A percentile compares a stretch with the other conserved stretches of the same genome.
Evolutionary conservation across 345 rosid genomes (phyloP).

Genomic region (Gossypium australe): DNA sequence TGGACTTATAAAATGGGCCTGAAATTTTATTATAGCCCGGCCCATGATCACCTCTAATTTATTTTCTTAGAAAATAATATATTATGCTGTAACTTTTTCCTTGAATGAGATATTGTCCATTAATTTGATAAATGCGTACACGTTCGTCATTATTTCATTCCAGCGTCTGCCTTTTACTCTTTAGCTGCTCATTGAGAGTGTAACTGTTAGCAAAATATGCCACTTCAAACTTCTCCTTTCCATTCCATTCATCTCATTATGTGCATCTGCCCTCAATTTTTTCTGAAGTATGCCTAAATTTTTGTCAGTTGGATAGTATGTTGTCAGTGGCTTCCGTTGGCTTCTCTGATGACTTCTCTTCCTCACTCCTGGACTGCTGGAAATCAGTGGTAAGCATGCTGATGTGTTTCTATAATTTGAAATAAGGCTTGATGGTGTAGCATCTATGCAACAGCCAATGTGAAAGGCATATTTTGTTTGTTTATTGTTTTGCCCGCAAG

Average conservation of each 20-base stretch:
- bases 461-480: not conserved
- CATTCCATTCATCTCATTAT: not conserved
- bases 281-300: conserved; percentile 9
- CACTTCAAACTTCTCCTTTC: not conserved
- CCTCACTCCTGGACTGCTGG: conserved; percentile 67
- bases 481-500: not conserved
- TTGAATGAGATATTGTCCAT: not conserved
- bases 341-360: conserved; percentile 58
- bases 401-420: not conserved
- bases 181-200: not conserved
- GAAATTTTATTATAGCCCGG: too few species aligned
- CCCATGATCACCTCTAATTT: too few species aligned
- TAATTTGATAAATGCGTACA: not conserved
- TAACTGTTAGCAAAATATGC: not conserved
- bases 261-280: not conserved
- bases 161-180: not conserved
- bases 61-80: not conserved
- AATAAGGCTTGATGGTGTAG: not conserved
- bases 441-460: not conserved
- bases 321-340: conserved; percentile 63
- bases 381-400: conserved; percentile 42
- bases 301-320: conserved; percentile 51
- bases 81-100: not conserved
- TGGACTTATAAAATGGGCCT: too few species aligned
- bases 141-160: not conserved